Evolutionary conservation across 1,139 yeast species (phyloP), one percentile per base, ranked within the genome.

Genomic region (Candida neerlandica): DNA sequence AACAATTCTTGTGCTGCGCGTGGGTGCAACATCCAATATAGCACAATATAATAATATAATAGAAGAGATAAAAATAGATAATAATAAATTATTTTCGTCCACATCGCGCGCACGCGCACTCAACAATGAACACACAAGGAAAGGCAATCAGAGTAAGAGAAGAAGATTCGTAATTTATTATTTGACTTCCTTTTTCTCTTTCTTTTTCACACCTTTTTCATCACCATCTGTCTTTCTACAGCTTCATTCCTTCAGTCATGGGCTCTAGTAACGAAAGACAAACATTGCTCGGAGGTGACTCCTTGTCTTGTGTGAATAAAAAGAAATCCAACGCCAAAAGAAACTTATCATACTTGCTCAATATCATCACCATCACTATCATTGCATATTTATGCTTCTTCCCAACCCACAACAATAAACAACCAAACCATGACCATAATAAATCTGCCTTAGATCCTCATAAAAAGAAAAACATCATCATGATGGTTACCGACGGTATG

Each of bases 401-500:
- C 44, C 43, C 53, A 29, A 43, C 47, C 15, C 35, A 5, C 21
- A 23, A 32, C 18, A 18, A 44, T 2, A 15, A 43, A 14, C 37
- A 15, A 33, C 33, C 9, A 29, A 30, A 33, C 10, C 35, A 16
- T 11, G 27, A 10, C 7, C 5, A 23, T 6, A 23, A 23, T 23
- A 10, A 10, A 23, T 47, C 54, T 48, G 21, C 34, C 23, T 45
- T 58, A 5, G 50, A 58, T 42, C 55, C 53, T 4, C 34, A 50
- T 14, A 46, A 50, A 54, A 69, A 64, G 53, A 82, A 80, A 59
- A 89, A 89, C 59, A 78, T 89, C 48, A 86, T 90, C 44, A 87
- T 90, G 72, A 84, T 89, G 82, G 95, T 90, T 18, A 85, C 96
- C 1, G 97, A 90, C 65, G 96, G 97, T 23, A 89, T 89, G 86